A percentile compares a stretch with the other conserved stretches of the same genome.
Evolutionary conservation across 345 rosid genomes (phyloP).

Genomic region (Trapa incisa): DNA sequence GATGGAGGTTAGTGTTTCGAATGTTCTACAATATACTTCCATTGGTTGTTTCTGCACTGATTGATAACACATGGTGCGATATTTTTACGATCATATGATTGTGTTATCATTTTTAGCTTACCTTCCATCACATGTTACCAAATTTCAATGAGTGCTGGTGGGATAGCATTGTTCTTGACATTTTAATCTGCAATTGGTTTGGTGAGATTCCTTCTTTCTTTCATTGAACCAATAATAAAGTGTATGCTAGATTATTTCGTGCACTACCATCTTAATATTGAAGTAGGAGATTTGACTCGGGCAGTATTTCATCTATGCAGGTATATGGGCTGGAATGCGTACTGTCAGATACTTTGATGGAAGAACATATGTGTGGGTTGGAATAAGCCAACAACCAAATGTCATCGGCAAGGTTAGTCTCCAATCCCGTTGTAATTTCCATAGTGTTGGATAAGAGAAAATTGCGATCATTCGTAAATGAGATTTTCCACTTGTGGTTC

Average conservation of each 20-base stretch:
- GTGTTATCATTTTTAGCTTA: conserved; percentile 43
- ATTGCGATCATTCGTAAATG: neutral
- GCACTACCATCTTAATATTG: neutral
- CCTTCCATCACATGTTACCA: conserved; percentile 95
- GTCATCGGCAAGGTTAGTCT: conserved; percentile 63
- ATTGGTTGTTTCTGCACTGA: neutral
- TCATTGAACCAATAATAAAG: neutral
- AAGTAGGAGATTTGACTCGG: neutral
- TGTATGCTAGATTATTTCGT: neutral
- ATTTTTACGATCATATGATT: conserved; percentile 1
- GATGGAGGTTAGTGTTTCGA: conserved; percentile 63
- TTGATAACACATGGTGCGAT: neutral
- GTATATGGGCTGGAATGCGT: conserved; percentile 98
- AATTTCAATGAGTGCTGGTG: conserved; percentile 99
- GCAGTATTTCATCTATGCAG: conserved; percentile 24
- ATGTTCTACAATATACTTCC: no score
- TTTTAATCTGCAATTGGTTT: conserved; percentile 96
- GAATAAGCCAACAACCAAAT: conserved; percentile 91
- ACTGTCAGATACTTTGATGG: conserved; percentile 96
- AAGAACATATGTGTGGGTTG: conserved; percentile 94
- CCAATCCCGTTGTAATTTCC: neutral
- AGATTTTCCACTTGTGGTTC: neutral
- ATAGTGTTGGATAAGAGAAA: neutral
- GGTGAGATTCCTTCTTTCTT: conserved; percentile 42
- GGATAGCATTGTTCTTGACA: conserved; percentile 97